phyloP scores from a whole-genome alignment of 2,329 filamentous ascomycete species.

The Pseudodiploospora longispora region DNA sequence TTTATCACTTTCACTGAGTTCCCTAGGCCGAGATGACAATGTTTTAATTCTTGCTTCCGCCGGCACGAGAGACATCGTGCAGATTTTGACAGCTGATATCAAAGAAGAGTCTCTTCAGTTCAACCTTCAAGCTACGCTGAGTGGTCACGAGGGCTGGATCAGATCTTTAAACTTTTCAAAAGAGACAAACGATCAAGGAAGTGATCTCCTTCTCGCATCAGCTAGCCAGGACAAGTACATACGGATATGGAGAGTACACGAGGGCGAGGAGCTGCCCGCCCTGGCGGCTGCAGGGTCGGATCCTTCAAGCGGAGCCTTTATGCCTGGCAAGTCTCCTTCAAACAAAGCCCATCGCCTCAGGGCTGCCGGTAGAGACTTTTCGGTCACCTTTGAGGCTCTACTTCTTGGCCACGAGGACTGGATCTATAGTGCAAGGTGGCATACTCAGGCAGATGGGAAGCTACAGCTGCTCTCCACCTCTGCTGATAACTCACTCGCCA shows the following conservation, averaged over 20 bases:
- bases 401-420: conserved; percentile 95
- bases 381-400: conserved; percentile 86
- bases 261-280: conserved; percentile 56
- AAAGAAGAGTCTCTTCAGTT: conserved; percentile 42
- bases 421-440: conserved; percentile 87
- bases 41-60: conserved; percentile 69
- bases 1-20: conserved; percentile 61
- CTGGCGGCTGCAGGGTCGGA: conserved; percentile 47
- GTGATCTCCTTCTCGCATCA: conserved; percentile 77
- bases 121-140: conserved; percentile 64
- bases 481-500: conserved; percentile 86
- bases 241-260: conserved; percentile 79
- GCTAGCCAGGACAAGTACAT: conserved; percentile 98
- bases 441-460: conserved; percentile 39
- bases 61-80: conserved; percentile 74
- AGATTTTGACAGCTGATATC: conserved; percentile 60
- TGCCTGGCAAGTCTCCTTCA: conserved; percentile 64
- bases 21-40: conserved; percentile 43
- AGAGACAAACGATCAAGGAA: conserved; percentile 45
- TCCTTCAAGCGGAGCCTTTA: conserved; percentile 47
- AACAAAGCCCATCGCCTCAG: conserved; percentile 83
- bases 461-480: conserved; percentile 80
- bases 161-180: conserved; percentile 71
- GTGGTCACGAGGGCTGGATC: conserved; percentile 93
- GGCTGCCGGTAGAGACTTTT: conserved; percentile 55